Base-by-base conservation (phyloP, 805 yeast species). In the Candida ovalis region DNA sequence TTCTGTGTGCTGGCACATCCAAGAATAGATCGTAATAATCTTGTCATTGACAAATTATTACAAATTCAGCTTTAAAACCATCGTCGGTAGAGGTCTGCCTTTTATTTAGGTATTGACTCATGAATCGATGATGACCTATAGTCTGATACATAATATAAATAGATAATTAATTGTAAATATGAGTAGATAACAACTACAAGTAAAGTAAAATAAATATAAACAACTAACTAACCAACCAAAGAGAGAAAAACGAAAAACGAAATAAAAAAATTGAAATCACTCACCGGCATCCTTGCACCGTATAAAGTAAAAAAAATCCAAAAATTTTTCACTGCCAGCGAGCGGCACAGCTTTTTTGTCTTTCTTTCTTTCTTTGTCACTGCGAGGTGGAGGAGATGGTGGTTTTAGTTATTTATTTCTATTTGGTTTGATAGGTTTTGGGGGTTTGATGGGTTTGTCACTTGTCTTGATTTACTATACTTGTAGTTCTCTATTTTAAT, bases 121-220 rank as follows among this genome's bases (percentile, higher is more conserved):
- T 88, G 96, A 88, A 84, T 82, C 76, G 87, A 91, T 85, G 96
- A 88, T 88, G 96, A 88, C 96, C 96, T 88, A 82, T 74, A 72
- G 84, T 68, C 75, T 86, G 92, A 81, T 66, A 86, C 88, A 86
- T 74, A 57, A 51, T 17, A 19, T 36, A 10, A 4, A 7, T 24
- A 22, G 19, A 17, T 19, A 32, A 32, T 36, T 24, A 42, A 42
- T 23, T 23, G 13, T 17, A 12, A 22, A 18, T 35, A 42, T 17
- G 13, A 4, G 37, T 19, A 22, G 10, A 17, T n/a, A 4, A n/a
- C 13, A 9, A 10, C 10, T 7, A 25, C 28, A 25, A 7, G 28
- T 25, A 25, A 25, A 25, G 28, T 25, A 25, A 7, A 25, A 7
- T 7, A 25, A 6, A 25, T 25, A 25, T 25, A 25, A 45, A n/a